Evolutionary conservation across 441 rosid species (phyloP), one percentile per base, ranked within the genome.

Genomic region (Daphne laureola): DNA sequence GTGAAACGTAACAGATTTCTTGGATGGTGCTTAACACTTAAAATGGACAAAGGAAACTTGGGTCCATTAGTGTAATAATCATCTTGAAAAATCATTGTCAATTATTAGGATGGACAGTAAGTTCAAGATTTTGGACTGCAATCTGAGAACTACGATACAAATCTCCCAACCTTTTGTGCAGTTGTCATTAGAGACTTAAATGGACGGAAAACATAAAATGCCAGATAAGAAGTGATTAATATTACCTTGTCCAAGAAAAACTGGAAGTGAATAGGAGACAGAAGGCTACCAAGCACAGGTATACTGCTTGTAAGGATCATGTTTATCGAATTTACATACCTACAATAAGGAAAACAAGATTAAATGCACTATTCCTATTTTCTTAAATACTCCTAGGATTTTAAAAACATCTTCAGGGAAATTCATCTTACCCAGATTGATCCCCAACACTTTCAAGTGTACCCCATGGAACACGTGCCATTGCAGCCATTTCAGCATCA

Each of bases 381-480:
- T 46, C 47, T 44, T 9, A 11, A 46, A 35, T 25, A n/a, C n/a
- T n/a, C n/a, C n/a, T n/a, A 42, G 49, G 53, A 36, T 36, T 51
- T 57, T 31, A 31, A 31, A 31, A 31, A 35, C 59, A 44, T 31
- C 51, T 54, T 47, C 49, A 57, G 51, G 57, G 40, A 64, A 53
- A 47, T 47, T 31, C 46, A 60, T 62, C 84, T 78, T 76, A 93
- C 99, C 75, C 89, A 53, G 99, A 93, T 67, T 93, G 99, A 73
- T 93, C 97, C 50, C 97, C 99, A 44, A 93, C 99, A 70, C 97
- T 86, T 73, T 94, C 99, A 67, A 94, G 96, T 63, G 90, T 86
- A 54, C 82, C 82, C 99, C 99, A 94, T 55, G 87, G 88, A 65
- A 94, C 94, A 67, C 98, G 94, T 50, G 96, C 78, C 99, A 94